Evolutionary conservation across 2,329 filamentous ascomycete species (phyloP), one percentile per base, ranked within the genome.

Genomic region (Clarireedia homoeocarpa): DNA sequence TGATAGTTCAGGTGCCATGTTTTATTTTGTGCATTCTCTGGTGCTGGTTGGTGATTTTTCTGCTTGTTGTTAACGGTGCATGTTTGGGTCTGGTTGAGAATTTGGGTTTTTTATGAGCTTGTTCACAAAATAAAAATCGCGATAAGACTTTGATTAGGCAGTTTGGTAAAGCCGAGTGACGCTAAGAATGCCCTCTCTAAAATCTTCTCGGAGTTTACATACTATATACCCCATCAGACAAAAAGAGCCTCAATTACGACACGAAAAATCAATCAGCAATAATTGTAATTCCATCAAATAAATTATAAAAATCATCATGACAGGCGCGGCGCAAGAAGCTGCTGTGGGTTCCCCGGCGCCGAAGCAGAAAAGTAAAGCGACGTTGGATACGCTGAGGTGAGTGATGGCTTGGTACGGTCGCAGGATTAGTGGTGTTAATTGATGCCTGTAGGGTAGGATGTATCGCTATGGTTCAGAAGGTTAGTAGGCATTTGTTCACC

Each of bases 341-440:
- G 36, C 77, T 15, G 80, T 82, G 12, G 82, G 82, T 46, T 77
- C 80, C 15, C 77, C 81, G 60, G 77, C 75, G 38, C 79, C 80
- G 2, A 75, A 78, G 46, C 75, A 92, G 71, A 95, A 86, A 70
- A 87, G 91, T 55, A 85, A 85, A 68, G 91, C 91, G 64, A 96
- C 91, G 38, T 76, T 94, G 60, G 86, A 90, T 65, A 92, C 91
- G 30, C 78, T 97, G 64, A 82, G 82, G 87, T 89, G 77, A 66
- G 83, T 23, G 7, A 23, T 40, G 2, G 4, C 17, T 26, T 44
- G 15, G 30, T 24, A 17, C 42, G 23, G 54, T 53, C 53, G 53
- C 53, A 38, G 14, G 48, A 59, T 51, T 44, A 49, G 23, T 53
- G 56, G 17, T 56, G 44, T 48, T 53, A 34, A 56, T 59, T 60